Percentiles rank a stretch among this genome's conserved stretches.
Conservation (phyloP, 768 basidiomycete genomes). For the Boletus tylopilopsis region DNA sequence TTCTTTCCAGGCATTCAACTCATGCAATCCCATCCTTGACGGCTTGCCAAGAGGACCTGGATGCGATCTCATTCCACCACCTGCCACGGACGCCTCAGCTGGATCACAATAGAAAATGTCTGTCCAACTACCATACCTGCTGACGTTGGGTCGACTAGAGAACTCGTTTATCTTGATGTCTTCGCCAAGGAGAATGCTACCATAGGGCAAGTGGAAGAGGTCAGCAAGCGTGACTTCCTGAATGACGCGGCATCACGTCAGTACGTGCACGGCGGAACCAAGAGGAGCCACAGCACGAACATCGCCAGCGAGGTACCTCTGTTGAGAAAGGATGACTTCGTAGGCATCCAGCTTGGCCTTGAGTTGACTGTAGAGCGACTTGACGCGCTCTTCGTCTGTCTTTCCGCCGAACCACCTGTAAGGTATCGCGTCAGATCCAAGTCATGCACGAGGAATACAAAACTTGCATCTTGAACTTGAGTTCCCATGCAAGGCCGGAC, state of each 20-base stretch:
- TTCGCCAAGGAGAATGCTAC: slow-evolving; percentile 2
- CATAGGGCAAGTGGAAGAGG: slow-evolving; percentile 20
- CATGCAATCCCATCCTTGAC: slow-evolving; percentile 34
- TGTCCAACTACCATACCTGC: slow-evolving; percentile 7
- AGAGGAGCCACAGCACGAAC: slow-evolving; percentile 8
- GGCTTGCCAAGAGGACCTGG: slow-evolving; percentile 43
- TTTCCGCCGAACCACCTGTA: slow-evolving; percentile 17
- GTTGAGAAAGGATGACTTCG: slow-evolving; percentile 32
- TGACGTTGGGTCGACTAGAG: slow-evolving; percentile 15
- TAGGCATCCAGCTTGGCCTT: slow-evolving; percentile 31
- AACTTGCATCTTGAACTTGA: slow-evolving; percentile 43
- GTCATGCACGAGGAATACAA: too few species aligned
- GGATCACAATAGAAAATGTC: neutral
- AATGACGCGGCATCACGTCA: neutral
- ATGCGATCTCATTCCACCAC: slow-evolving; percentile 48
- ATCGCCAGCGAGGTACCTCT: slow-evolving; percentile 36
- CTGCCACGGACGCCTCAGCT: slow-evolving; percentile 16
- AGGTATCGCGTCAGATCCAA: neutral
- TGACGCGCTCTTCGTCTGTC: slow-evolving; percentile 32
- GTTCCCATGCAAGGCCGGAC: slow-evolving; percentile 39
- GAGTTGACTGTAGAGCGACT: slow-evolving; percentile 27
- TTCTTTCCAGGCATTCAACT: neutral
- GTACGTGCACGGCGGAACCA: neutral
- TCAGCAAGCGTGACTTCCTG: slow-evolving; percentile 21
- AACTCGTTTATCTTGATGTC: slow-evolving; percentile 12